Percentiles rank a stretch among this genome's conserved stretches.
These are phyloP conservation scores for Allium sativum DNA, from an alignment of 106 monocot species.

Conservation along the genomic window DNA sequence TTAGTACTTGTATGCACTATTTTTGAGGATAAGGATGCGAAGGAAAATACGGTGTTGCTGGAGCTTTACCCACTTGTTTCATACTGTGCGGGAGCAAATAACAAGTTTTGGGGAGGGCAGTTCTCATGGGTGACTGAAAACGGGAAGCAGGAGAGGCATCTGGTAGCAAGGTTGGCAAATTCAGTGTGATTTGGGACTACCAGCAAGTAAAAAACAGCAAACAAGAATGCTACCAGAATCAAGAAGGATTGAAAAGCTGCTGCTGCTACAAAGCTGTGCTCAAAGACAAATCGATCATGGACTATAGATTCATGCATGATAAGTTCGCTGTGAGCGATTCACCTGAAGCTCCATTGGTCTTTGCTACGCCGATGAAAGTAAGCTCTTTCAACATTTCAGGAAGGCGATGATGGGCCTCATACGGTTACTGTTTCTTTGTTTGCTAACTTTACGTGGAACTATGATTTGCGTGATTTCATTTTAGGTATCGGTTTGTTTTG, in stretches of 20 bases:
- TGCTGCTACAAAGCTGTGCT: constrained; percentile 84
- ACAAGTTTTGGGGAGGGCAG: constrained; percentile 66
- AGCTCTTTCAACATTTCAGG: constrained; percentile 77
- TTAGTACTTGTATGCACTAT: constrained; percentile 68
- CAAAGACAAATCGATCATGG: constrained; percentile 79
- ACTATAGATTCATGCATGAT: constrained; percentile 88
- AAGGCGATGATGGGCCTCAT: constrained; percentile 8
- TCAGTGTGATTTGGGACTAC: constrained; percentile 89
- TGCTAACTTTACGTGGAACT: background rate
- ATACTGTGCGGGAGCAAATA: constrained; percentile 51
- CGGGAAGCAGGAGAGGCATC: constrained; percentile 83
- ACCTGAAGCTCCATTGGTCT: constrained; percentile 86
- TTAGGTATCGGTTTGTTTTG: too few relatives aligned
- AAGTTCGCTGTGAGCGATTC: constrained; percentile 70
- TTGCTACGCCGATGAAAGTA: constrained; percentile 87
- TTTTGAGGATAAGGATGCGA: constrained; percentile 84
- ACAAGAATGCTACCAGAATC: constrained; percentile 80
- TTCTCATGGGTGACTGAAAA: constrained; percentile 97
- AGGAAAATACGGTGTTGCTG: constrained; percentile 78
- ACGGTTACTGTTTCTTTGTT: background rate
- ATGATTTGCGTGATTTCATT: too few relatives aligned
- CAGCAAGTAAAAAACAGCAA: constrained; percentile 80
- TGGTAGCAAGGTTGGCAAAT: constrained; percentile 82
- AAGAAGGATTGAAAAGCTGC: constrained; percentile 88
- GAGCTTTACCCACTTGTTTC: constrained; percentile 81